Percentiles rank a stretch among this genome's conserved stretches.
Conservation (phyloP, 805 yeast species). For the Alloascoidea africana region DNA sequence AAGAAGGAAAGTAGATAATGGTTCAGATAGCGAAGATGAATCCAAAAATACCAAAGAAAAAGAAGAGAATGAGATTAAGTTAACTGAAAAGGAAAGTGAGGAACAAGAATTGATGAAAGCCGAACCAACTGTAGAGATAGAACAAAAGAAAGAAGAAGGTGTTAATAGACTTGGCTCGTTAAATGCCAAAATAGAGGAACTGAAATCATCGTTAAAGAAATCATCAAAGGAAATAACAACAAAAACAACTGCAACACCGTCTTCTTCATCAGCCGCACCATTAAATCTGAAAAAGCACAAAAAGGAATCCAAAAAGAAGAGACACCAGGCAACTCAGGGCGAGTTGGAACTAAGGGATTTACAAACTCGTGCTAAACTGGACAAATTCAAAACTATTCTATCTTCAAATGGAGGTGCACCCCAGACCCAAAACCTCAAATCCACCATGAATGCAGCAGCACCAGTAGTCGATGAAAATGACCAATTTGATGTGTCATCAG, state of each 20-base stretch:
- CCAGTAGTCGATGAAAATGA: conserved; percentile 5
- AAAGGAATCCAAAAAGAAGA: conserved; percentile 5
- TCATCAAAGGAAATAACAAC: conserved; percentile 4
- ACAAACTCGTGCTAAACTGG: conserved; percentile 15
- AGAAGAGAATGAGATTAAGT: background rate
- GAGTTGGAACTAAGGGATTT: conserved; percentile 12
- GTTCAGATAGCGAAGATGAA: background rate
- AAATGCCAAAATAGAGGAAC: background rate
- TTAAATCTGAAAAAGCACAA: conserved; percentile 18
- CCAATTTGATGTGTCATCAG: conserved; percentile 2
- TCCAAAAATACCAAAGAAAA: background rate
- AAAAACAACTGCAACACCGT: conserved; percentile 4
- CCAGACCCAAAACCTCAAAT: background rate
- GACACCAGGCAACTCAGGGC: background rate
- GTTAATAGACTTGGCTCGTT: background rate
- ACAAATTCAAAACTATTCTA: conserved; percentile 14
- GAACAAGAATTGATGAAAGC: conserved; percentile 1
- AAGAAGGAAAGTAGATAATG: conserved; percentile 1
- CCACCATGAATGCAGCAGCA: conserved; percentile 9
- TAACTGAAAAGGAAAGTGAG: background rate
- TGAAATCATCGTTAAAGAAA: background rate
- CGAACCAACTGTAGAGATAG: conserved; percentile 1
- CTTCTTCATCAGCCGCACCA: background rate
- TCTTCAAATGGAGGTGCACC: conserved; percentile 5
- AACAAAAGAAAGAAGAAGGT: too few species aligned